Conservation (phyloP, 2,329 filamentous ascomycete genomes). For the Fusarium musae region DNA sequence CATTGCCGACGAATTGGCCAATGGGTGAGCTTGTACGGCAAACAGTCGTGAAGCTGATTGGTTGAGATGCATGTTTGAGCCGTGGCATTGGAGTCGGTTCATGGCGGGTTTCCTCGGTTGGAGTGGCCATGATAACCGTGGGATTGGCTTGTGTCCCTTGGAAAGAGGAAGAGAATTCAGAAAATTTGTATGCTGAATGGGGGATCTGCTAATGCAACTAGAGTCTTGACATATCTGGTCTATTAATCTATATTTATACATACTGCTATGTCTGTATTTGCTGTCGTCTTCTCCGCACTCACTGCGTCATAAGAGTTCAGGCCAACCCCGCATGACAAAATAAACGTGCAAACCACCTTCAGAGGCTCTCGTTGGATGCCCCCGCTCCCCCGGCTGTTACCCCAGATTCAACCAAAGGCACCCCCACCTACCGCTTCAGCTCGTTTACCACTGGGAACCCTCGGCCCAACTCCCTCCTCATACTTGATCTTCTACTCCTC, state of each 20-base stretch:
- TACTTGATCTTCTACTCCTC: slow-evolving; percentile 1
- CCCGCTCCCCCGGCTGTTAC: slow-evolving; percentile 43
- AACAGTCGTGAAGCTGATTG: slow-evolving; percentile 19
- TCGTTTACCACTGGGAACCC: slow-evolving; percentile 41
- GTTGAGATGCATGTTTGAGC: slow-evolving; percentile 7
- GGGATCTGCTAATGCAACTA: neutral
- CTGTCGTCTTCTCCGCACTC: slow-evolving; percentile 20
- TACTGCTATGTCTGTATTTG: neutral
- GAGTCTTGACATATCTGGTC: neutral
- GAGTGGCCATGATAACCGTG: slow-evolving; percentile 23
- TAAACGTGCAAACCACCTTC: slow-evolving; percentile 6
- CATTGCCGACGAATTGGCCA: slow-evolving; percentile 48
- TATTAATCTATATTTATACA: neutral
- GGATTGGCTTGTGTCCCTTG: neutral
- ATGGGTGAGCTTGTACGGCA: slow-evolving; percentile 36
- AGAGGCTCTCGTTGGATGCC: slow-evolving; percentile 6
- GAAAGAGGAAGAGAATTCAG: neutral
- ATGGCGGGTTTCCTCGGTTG: slow-evolving; percentile 52
- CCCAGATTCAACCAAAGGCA: slow-evolving; percentile 33
- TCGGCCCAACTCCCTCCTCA: slow-evolving; percentile 31
- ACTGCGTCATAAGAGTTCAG: slow-evolving; percentile 1
- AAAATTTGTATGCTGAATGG: neutral
- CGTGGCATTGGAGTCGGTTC: slow-evolving; percentile 38
- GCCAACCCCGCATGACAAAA: slow-evolving; percentile 37
- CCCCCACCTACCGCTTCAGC: slow-evolving; percentile 36